A percentile compares a stretch with the other conserved stretches of the same genome.
phyloP scores from a whole-genome alignment of 345 rosid genomes.

The Populus nigra region DNA sequence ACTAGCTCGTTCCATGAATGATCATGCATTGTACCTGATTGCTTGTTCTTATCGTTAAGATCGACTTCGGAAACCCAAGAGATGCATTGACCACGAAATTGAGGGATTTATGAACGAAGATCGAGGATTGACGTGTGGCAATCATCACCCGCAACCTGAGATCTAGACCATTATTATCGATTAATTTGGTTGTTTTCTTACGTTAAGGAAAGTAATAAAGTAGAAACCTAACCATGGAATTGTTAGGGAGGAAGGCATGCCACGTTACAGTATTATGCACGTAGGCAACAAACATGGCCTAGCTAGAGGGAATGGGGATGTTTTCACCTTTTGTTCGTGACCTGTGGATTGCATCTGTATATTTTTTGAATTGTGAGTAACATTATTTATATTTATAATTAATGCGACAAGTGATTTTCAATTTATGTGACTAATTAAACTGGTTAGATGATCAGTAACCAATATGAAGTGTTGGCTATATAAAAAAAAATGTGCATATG shows the following conservation, averaged over 20 bases:
- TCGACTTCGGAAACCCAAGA: neutral
- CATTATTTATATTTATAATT: too few species aligned
- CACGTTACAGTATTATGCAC: slow-evolving; percentile 18
- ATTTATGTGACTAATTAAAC: too few species aligned
- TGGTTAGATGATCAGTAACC: too few species aligned
- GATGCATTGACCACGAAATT: slow-evolving; percentile 1
- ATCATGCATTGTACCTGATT: neutral
- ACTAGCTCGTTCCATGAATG: neutral
- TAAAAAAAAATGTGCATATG: too few species aligned
- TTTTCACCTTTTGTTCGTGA: too few species aligned
- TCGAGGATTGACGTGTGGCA: neutral
- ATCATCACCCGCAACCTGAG: neutral
- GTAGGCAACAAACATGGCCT: slow-evolving; percentile 1
- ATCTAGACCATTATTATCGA: neutral
- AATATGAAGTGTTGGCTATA: too few species aligned
- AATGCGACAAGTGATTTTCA: too few species aligned
- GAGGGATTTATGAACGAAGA: slow-evolving; percentile 1
- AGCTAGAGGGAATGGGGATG: too few species aligned
- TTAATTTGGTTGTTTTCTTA: neutral
- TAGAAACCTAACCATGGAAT: neutral
- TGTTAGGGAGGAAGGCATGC: slow-evolving; percentile 1
- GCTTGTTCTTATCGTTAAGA: neutral
- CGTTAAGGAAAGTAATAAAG: neutral
- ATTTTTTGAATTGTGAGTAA: too few species aligned
- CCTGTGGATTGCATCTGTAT: too few species aligned